Base-by-base conservation (phyloP, 148 eudicot species). In the Vaccinium vitisidaea region DNA sequence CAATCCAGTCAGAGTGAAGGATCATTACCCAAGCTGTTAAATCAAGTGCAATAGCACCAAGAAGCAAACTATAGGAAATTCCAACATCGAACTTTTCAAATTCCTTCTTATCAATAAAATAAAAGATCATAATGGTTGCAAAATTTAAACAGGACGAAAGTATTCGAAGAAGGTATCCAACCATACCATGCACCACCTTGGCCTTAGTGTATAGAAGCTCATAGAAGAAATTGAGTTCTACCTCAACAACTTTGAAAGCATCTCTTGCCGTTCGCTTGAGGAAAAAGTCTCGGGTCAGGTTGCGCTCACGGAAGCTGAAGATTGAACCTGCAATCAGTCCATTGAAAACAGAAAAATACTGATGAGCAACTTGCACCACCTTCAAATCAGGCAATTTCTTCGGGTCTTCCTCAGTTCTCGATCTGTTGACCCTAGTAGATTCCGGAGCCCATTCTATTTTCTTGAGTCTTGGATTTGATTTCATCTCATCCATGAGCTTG, bases 181-280 rank as follows among this genome's bases (percentile, higher is more conserved):
- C 9, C 8, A 6, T 12, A 21, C 65, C 27, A 27, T 86, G 87
- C 30, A 91, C 75, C 39, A 91, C 86, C 12, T 63, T 49, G 12
- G 86, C 69, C 84, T 92, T 92, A 11, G 94, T 92, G 78, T 80
- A 90, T 67, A 91, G 88, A 82, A 87, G 85, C 4, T 91, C 92
- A 61, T 92, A 91, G 69, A 91, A 73, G 81, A 89, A 90, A 73
- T 91, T 91, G 74, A 92, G 88, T 80, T 92, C 94, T 11, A 88
- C 88, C 84, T 92, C 94, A 0, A 92, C 84, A 9, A 92, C 81
- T 71, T 81, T 73, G 70, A 92, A 92, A n/a, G 91, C 94, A 4
- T 39, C 43, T 39, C 43, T 79, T 1, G 90, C 77, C 10, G 71
- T 52, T 74, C 84, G 54, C 23, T 39, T 39, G 43, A 85, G 82